Conservation (phyloP, 768 basidiomycete genomes). For the Steccherinum ochraceum region DNA sequence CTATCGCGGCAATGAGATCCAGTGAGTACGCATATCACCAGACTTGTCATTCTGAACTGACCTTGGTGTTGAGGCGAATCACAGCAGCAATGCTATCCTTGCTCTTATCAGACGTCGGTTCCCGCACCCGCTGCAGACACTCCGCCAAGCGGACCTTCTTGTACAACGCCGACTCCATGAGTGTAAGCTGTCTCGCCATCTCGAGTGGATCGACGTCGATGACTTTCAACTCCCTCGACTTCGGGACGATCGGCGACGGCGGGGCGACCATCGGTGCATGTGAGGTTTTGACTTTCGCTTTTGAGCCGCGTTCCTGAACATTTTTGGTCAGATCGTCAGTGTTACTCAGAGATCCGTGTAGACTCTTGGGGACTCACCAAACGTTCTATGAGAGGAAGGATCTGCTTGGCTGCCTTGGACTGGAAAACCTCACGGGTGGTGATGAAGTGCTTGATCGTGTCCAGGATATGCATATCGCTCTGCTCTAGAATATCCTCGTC, state of each 20-base stretch:
- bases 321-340: too few species aligned
- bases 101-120: constrained; percentile 59
- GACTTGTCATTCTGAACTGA: constrained; percentile 29
- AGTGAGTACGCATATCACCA: not conserved
- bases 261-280: not conserved
- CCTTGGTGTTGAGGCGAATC: constrained; percentile 84
- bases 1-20: not conserved
- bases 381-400: constrained; percentile 62
- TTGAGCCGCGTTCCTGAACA: not conserved
- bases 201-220: constrained; percentile 85
- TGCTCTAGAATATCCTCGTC: not conserved
- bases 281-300: not conserved
- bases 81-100: constrained; percentile 82
- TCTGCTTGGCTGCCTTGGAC: not conserved
- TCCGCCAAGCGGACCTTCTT: constrained; percentile 86
- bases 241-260: constrained; percentile 27
- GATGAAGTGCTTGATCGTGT: not conserved
- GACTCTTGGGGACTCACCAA: too few species aligned
- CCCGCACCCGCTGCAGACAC: constrained; percentile 79
- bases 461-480: not conserved
- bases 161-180: constrained; percentile 83
- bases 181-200: constrained; percentile 87
- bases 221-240: constrained; percentile 70
- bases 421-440: not conserved
- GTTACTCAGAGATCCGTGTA: too few species aligned